A percentile compares a stretch with the other conserved stretches of the same genome.
These are phyloP conservation scores for Kwoniella bestiolae DNA, from an alignment of 768 basidiomycete species.

Conservation along the genomic window DNA sequence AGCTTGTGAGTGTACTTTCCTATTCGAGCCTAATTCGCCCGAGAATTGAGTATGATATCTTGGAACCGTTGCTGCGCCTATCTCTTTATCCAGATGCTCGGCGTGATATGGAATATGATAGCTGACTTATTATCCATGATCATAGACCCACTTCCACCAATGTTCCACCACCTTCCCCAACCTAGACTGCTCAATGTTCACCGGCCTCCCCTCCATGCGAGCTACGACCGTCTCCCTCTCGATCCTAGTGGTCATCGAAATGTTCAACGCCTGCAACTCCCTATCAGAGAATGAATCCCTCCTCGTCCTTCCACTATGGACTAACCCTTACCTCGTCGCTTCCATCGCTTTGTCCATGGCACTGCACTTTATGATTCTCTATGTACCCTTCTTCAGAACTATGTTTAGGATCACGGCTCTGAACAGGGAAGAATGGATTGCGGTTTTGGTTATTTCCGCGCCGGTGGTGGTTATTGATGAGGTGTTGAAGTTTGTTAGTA, in stretches of 20 bases:
- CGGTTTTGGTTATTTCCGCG: conserved; percentile 81
- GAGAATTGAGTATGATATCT: no score
- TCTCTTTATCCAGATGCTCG: no score
- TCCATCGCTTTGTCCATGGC: conserved; percentile 90
- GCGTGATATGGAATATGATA: no score
- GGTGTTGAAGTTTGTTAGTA: conserved; percentile 69
- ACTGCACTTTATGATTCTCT: conserved; percentile 91
- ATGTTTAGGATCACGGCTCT: conserved; percentile 91
- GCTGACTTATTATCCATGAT: not conserved
- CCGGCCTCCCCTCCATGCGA: conserved; percentile 77
- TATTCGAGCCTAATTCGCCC: no score
- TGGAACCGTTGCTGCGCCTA: no score
- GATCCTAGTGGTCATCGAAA: conserved; percentile 74
- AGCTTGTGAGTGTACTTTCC: conserved; percentile 84
- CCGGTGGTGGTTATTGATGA: conserved; percentile 92
- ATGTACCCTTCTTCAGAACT: conserved; percentile 92
- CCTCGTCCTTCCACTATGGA: conserved; percentile 86
- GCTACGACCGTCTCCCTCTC: conserved; percentile 97
- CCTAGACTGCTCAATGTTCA: conserved; percentile 96
- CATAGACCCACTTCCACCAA: conserved; percentile 92
- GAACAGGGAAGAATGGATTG: conserved; percentile 94
- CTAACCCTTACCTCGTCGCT: conserved; percentile 87
- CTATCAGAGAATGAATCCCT: conserved; percentile 96
- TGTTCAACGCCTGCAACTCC: conserved; percentile 69
- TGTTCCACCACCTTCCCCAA: conserved; percentile 80